Percentiles rank a stretch among this genome's conserved stretches.
These are phyloP conservation scores for Ophiognomonia clavigignenti-juglandacearum DNA, from an alignment of 2,329 filamentous ascomycete species.

Conservation along the genomic window DNA sequence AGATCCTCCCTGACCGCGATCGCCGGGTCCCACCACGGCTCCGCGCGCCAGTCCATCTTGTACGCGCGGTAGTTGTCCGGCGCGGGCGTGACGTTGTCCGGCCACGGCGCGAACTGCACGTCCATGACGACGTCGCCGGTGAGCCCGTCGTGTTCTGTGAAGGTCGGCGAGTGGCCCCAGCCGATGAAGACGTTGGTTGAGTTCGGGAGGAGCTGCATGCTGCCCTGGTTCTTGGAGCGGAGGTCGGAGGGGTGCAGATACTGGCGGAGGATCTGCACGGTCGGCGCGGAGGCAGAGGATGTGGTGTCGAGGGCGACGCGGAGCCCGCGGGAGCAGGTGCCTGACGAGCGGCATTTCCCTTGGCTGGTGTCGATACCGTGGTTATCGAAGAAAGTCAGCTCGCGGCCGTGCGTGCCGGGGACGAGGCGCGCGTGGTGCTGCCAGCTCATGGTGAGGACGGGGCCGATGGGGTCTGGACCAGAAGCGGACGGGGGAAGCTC, in stretches of 20 bases:
- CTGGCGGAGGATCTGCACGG: conserved; percentile 33
- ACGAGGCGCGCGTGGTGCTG: conserved; percentile 38
- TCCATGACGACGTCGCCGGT: conserved; percentile 35
- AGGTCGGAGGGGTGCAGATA: conserved; percentile 33
- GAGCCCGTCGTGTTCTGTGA: conserved; percentile 37
- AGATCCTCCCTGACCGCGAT: conserved; percentile 14
- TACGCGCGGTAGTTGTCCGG: conserved; percentile 20
- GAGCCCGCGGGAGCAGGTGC: conserved; percentile 24
- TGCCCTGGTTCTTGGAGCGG: conserved; percentile 33
- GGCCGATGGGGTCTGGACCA: conserved; percentile 30
- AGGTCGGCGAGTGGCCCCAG: conserved; percentile 40
- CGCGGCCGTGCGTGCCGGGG: conserved; percentile 26
- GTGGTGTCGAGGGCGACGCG: conserved; percentile 34
- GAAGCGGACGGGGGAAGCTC: conserved; percentile 22
- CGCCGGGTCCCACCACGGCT: conserved; percentile 19
- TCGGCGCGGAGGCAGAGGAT: conserved; percentile 28
- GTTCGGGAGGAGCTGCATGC: conserved; percentile 19
- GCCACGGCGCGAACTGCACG: conserved; percentile 33
- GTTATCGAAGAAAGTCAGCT: conserved; percentile 46
- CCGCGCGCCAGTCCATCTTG: conserved; percentile 22
- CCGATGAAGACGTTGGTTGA: conserved; percentile 31
- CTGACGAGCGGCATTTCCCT: conserved; percentile 14
- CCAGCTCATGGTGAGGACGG: conserved; percentile 27
- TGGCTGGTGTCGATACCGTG: conserved; percentile 4
- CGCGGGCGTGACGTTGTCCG: conserved; percentile 5